Evolutionary conservation across 1,139 yeast species (phyloP).

Genomic region (Taiozyma sp.): DNA sequence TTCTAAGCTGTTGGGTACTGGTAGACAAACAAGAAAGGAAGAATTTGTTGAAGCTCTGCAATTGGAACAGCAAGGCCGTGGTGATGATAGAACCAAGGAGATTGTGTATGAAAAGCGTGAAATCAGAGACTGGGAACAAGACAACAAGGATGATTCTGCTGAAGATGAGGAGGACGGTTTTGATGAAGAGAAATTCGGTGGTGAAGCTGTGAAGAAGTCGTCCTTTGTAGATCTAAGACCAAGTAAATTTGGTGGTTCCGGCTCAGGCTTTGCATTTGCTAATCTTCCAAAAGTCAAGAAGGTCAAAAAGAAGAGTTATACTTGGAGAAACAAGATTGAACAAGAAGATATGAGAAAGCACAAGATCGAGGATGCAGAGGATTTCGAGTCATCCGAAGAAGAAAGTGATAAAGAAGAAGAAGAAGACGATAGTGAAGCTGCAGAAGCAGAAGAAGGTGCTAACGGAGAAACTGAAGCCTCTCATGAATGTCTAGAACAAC

Average conservation of each 20-base stretch:
- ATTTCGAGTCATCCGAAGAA: conserved; percentile 32
- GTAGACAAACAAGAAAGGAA: conserved; percentile 67
- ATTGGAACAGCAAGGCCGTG: conserved; percentile 70
- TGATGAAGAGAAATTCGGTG: conserved; percentile 27
- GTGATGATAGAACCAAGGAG: conserved; percentile 56
- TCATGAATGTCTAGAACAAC: conserved; percentile 3
- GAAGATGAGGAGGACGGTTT: conserved; percentile 21
- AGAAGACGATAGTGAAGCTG: conserved; percentile 12
- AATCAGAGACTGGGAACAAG: conserved; percentile 60
- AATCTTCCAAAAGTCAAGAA: conserved; percentile 48
- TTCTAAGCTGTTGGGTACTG: conserved; percentile 74
- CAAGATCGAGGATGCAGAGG: conserved; percentile 39
- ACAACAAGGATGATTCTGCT: conserved; percentile 25
- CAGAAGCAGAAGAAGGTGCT: conserved; percentile 7
- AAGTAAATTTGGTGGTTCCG: conserved; percentile 54
- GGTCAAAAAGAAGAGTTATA: conserved; percentile 42
- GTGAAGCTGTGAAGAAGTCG: conserved; percentile 29
- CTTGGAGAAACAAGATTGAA: conserved; percentile 55
- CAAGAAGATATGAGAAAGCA: conserved; percentile 37
- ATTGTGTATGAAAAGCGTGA: conserved; percentile 68
- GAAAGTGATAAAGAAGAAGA: conserved; percentile 25
- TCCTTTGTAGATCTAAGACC: conserved; percentile 76
- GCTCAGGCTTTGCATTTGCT: conserved; percentile 66
- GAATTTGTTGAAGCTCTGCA: conserved; percentile 71
- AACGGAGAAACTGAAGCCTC: conserved; percentile 8